Evolutionary conservation across 768 basidiomycete species (phyloP).

Genomic region (Kwoniella pini): DNA sequence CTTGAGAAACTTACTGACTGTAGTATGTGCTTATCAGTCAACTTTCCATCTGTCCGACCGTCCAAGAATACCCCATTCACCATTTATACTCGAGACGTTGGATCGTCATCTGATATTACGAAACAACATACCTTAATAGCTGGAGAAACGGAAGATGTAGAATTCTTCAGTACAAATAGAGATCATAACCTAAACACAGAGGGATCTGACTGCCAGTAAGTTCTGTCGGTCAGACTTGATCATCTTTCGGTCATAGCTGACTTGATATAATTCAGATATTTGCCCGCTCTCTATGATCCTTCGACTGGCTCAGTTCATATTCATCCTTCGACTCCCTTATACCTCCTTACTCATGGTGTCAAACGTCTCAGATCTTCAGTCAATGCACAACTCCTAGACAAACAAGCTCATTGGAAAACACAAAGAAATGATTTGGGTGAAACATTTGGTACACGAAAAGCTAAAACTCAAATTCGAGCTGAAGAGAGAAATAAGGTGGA

Average conservation of each 20-base stretch:
- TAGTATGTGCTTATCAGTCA: conserved; percentile 31
- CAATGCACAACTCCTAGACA: background rate
- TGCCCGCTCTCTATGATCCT: conserved; percentile 79
- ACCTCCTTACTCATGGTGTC: conserved; percentile 73
- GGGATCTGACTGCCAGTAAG: conserved; percentile 68
- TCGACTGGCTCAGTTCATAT: conserved; percentile 66
- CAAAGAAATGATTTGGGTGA: conserved; percentile 80
- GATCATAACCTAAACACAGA: conserved; percentile 57
- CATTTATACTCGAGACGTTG: conserved; percentile 39
- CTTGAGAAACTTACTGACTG: background rate
- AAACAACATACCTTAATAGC: conserved; percentile 61
- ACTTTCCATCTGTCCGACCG: conserved; percentile 51
- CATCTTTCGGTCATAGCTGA: background rate
- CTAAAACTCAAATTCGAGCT: conserved; percentile 78
- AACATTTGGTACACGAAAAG: conserved; percentile 93
- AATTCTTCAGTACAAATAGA: conserved; percentile 68
- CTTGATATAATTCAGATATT: conserved; percentile 60
- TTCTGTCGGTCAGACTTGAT: conserved; percentile 9
- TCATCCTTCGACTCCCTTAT: conserved; percentile 63
- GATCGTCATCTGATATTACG: conserved; percentile 26
- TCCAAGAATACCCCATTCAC: conserved; percentile 47
- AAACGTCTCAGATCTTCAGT: conserved; percentile 63
- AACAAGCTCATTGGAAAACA: conserved; percentile 58
- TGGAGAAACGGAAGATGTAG: conserved; percentile 80
- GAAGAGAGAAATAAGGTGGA: conserved; percentile 88